A percentile compares a stretch with the other conserved stretches of the same genome.
Evolutionary conservation across 2,329 filamentous ascomycete species (phyloP).

Genomic region (Zalaria obscura): DNA sequence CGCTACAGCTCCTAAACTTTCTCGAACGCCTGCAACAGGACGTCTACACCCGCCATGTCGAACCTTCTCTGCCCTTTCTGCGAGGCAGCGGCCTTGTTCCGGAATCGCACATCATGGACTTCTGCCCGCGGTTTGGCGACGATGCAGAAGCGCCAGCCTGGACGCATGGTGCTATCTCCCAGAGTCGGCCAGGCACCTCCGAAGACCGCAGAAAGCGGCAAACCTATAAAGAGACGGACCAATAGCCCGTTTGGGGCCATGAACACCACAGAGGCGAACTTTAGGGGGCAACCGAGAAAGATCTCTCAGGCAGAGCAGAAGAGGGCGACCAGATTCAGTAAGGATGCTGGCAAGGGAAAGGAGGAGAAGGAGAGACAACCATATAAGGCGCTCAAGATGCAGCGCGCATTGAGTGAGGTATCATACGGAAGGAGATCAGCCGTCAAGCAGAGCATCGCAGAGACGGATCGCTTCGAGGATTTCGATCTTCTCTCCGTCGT

Average conservation of each 20-base stretch:
- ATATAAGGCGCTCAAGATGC: constrained; percentile 89
- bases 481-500: constrained; percentile 62
- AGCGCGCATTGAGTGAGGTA: constrained; percentile 60
- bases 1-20: too few relatives aligned
- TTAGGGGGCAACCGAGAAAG: constrained; percentile 25
- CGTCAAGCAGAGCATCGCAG: constrained; percentile 46
- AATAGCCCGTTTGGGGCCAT: constrained; percentile 45
- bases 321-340: constrained; percentile 42
- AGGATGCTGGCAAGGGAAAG: constrained; percentile 20
- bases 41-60: constrained; percentile 4
- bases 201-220: constrained; percentile 15
- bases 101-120: constrained; percentile 17
- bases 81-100: constrained; percentile 19
- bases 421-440: constrained; percentile 55
- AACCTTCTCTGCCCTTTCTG: constrained; percentile 26
- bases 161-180: constrained; percentile 37
- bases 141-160: constrained; percentile 28
- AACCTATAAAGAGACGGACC: constrained; percentile 24
- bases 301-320: constrained; percentile 28
- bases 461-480: constrained; percentile 66
- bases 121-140: constrained; percentile 25
- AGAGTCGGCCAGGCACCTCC: constrained; percentile 22
- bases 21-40: too few relatives aligned
- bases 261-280: constrained; percentile 38
- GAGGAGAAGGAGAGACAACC: constrained; percentile 35